These are phyloP conservation scores for Byssochlamys sp. DNA, from an alignment of 2,329 filamentous ascomycete genomes.

Conservation along the genomic window DNA sequence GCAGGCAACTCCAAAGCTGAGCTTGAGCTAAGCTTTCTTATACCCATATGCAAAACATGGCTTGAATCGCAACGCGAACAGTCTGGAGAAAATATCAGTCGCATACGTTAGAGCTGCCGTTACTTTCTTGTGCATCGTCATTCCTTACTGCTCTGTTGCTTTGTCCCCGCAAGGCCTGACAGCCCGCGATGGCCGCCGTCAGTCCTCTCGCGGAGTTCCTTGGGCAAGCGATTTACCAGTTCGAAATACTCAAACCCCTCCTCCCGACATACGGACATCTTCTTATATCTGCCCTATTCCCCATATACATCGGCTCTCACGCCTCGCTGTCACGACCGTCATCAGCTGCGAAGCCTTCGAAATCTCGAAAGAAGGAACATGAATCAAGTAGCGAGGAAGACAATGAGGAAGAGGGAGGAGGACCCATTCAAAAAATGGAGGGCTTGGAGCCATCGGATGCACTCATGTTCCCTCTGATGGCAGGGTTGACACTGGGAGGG, in stretches of 20 bases:
- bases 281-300: constrained; percentile 61
- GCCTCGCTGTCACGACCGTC: constrained; percentile 75
- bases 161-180: background rate
- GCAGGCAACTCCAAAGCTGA: background rate
- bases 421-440: constrained; percentile 51
- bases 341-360: constrained; percentile 59
- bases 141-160: background rate
- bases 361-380: constrained; percentile 30
- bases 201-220: constrained; percentile 31
- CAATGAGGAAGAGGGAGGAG: constrained; percentile 45
- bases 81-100: background rate
- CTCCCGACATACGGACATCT: constrained; percentile 53
- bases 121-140: background rate
- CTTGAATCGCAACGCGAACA: background rate
- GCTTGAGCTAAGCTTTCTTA: background rate
- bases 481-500: constrained; percentile 59
- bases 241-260: constrained; percentile 34
- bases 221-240: constrained; percentile 36
- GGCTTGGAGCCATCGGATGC: constrained; percentile 69
- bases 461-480: constrained; percentile 71
- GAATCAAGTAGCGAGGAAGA: constrained; percentile 31
- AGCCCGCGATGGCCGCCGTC: constrained; percentile 22
- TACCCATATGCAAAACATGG: background rate
- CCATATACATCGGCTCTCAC: constrained; percentile 76
- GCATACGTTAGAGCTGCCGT: background rate